Evolutionary conservation across 2,329 filamentous ascomycete species (phyloP), one percentile per base, ranked within the genome.

Genomic region (Fusarium gaditjirri): DNA sequence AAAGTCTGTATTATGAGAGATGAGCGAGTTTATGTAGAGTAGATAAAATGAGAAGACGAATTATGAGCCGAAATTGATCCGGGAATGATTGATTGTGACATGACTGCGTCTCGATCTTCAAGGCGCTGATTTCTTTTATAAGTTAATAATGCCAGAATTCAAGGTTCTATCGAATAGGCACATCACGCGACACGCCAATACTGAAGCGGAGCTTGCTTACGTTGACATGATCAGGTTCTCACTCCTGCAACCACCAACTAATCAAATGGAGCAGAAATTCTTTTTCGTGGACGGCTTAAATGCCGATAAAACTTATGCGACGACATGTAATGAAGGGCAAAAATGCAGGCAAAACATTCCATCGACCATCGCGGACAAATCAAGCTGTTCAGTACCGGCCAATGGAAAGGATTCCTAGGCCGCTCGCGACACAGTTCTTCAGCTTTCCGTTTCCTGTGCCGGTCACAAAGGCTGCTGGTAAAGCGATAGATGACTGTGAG

Each of bases 21-120:
- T 56, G 35, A 44, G 61, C 23, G 36, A 39, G 31, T 23, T 50
- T 47, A 52, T 68, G 65, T 69, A 68, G 65, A 68, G 21, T 60
- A 65, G 52, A 68, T 57, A 49, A 69, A 62, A 69, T 68, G 64
- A 67, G 21, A 68, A 60, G 62, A 68, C 21, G 66, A 64, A 39
- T 69, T 39, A 69, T 14, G 65, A 69, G 46, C 55, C 29, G 41
- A 67, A 59, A 6, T 5, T 17, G 5, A 19, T 36, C 16, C 4
- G 6, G 14, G 8, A 41, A n/a, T 11, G 16, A 47, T 23, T 8
- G 8, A 29, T 29, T 29, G 27, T 29, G 27, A 29, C 27, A 29
- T 29, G 8, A 29, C 27, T 29, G 27, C 27, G 27, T 29, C 27
- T 29, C 27, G 27, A 29, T 29, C 27, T 29, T 29, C 8, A 8